Percentiles rank a stretch among this genome's conserved stretches.
Evolutionary conservation across 2,329 filamentous ascomycete species (phyloP).

Genomic region (Aureobasidium sp.): DNA sequence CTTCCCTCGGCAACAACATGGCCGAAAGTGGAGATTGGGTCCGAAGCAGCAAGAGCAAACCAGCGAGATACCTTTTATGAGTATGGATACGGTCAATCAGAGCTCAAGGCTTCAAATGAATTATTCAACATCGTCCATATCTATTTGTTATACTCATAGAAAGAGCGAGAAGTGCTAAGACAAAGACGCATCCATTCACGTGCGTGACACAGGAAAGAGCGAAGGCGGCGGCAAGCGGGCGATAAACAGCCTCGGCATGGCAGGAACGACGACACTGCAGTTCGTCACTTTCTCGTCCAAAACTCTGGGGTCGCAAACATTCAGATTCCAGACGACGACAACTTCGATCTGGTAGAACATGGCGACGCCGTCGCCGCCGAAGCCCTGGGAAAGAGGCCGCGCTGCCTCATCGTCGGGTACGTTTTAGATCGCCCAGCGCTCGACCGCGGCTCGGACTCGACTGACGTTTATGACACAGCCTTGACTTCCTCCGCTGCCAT

Average conservation of each 20-base stretch:
- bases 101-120: background rate
- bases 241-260: slow-evolving; percentile 2
- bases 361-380: slow-evolving; percentile 63
- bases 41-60: background rate
- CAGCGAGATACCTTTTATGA: background rate
- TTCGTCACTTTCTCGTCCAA: slow-evolving; percentile 3
- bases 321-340: background rate
- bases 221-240: slow-evolving; percentile 6
- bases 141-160: background rate
- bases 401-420: slow-evolving; percentile 35
- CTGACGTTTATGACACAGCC: background rate
- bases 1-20: slow-evolving; percentile 1
- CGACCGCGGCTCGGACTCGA: background rate
- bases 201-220: background rate
- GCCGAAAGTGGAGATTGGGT: background rate
- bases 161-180: background rate
- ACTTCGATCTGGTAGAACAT: background rate
- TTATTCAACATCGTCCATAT: background rate
- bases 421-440: background rate
- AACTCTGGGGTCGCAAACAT: background rate
- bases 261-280: background rate
- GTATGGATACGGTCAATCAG: background rate
- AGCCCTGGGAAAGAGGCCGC: slow-evolving; percentile 88
- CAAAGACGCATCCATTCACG: background rate
- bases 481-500: slow-evolving; percentile 6